Percentiles rank a stretch among this genome's conserved stretches.
phyloP scores from a whole-genome alignment of 1,284 basidiomycete genomes.

The Lentinula novae-zelandiae region DNA sequence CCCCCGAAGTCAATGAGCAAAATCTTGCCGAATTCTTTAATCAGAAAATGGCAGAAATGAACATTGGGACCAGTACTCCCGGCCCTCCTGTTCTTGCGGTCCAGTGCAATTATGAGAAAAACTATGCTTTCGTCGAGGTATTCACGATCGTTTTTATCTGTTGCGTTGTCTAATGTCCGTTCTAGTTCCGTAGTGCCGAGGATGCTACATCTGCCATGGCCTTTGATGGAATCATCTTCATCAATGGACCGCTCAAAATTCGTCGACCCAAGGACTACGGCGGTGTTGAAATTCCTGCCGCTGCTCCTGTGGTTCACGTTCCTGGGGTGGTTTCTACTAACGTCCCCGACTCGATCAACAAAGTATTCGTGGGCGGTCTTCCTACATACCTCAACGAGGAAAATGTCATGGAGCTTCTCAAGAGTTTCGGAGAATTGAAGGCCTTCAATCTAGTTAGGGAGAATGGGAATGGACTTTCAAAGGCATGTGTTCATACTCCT shows the following conservation, averaged over 20 bases:
- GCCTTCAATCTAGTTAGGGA: slow-evolving; percentile 98
- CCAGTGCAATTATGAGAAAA: slow-evolving; percentile 97
- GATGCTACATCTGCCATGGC: slow-evolving; percentile 96
- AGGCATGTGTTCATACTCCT: slow-evolving; percentile 44
- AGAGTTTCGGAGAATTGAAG: slow-evolving; percentile 95
- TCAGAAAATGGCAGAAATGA: slow-evolving; percentile 90
- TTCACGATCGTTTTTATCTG: slow-evolving; percentile 16
- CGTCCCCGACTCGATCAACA: slow-evolving; percentile 96
- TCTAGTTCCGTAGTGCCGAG: slow-evolving; percentile 92
- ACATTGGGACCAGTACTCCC: slow-evolving; percentile 75
- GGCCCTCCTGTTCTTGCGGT: slow-evolving; percentile 91
- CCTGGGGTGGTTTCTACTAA: slow-evolving; percentile 95
- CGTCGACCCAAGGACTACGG: slow-evolving; percentile 97
- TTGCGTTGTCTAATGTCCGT: slow-evolving; percentile 8
- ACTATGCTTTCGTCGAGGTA: slow-evolving; percentile 96
- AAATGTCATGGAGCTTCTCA: slow-evolving; percentile 96
- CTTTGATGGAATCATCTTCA: slow-evolving; percentile 95
- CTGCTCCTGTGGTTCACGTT: slow-evolving; percentile 69
- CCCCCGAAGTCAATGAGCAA: slow-evolving; percentile 86
- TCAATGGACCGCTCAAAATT: slow-evolving; percentile 90
- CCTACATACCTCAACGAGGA: slow-evolving; percentile 96
- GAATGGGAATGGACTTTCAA: slow-evolving; percentile 83
- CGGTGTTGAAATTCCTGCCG: slow-evolving; percentile 53
- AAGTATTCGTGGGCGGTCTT: slow-evolving; percentile 95
- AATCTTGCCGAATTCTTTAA: slow-evolving; percentile 94